Base-by-base conservation (phyloP, 1,284 basidiomycete genomes). In the Malassezia brasiliensis region DNA sequence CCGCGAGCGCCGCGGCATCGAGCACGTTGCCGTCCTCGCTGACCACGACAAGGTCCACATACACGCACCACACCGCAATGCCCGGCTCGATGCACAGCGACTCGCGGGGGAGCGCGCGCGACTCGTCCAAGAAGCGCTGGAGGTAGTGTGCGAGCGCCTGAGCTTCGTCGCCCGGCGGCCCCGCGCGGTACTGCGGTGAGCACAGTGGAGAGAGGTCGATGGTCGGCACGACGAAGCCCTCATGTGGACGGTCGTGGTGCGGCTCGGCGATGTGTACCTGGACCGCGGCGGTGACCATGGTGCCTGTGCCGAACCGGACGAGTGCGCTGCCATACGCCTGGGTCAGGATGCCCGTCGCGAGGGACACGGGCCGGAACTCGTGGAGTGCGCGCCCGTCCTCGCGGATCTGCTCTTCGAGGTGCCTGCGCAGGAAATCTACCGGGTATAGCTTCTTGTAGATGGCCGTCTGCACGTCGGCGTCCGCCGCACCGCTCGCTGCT, bases 11-110 rank as follows among this genome's bases (percentile, higher is more conserved):
- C 0, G 88, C 82, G 0, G 91, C 89, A 62, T 99, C 93, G 62
- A 94, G 87, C 1, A 82, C 86, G 69, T 96, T 96, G 9, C 93
- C 93, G 74, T 98, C 91, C 67, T 90, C 93, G 77, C 93, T 96
- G 66, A 98, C 86, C 76, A 90, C 96, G 5, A 86, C 87, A 30
- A 89, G 83, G 63, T 98, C 93, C 61, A 96, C 80, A 75, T 96
- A 96, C 15, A 98, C 79, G 22, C 85, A 85, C 90, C 90, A 98
- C 0, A 80, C 90, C 0, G 88, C 81, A 74, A 85, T 87, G 3
- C 83, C 84, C 0, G 83, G 81, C 17, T 85, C 79, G 50, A 98
- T 94, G 67, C 85, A 85, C 1, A 98, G 80, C 0, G 83, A 82
- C 0, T 79, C 74, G 0, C 84, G 79, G 0, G 86, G 78, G 0